A percentile compares a stretch with the other conserved stretches of the same genome.
Conservation (phyloP, 345 rosid genomes). For the Pistacia atlantica region DNA sequence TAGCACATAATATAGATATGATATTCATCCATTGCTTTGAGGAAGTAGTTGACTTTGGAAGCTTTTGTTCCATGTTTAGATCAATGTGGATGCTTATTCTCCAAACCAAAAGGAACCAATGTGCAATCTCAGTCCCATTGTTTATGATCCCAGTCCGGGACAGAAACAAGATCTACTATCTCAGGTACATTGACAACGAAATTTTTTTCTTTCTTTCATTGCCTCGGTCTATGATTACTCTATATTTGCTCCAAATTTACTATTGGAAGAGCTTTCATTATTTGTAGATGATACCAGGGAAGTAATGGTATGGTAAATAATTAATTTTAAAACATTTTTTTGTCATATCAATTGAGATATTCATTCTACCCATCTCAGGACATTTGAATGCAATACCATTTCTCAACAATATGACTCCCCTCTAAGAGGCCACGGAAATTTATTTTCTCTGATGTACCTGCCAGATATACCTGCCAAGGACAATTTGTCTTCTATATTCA, state of each 20-base stretch:
- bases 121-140: slow-evolving; percentile 19
- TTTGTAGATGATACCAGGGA: background rate
- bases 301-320: background rate
- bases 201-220: background rate
- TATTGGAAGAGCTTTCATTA: too few species aligned
- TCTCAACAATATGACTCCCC: slow-evolving; percentile 13
- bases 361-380: slow-evolving; percentile 13
- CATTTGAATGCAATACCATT: slow-evolving; percentile 19
- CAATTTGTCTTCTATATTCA: background rate
- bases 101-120: slow-evolving; percentile 2
- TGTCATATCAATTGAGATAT: slow-evolving; percentile 21
- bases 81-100: background rate
- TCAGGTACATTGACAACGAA: slow-evolving; percentile 16
- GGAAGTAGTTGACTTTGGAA: slow-evolving; percentile 5
- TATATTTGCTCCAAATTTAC: background rate
- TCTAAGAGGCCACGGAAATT: slow-evolving; percentile 19
- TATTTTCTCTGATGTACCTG: slow-evolving; percentile 20
- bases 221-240: background rate
- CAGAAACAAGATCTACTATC: slow-evolving; percentile 21
- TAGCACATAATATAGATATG: background rate
- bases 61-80: slow-evolving; percentile 19
- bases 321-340: slow-evolving; percentile 9
- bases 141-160: slow-evolving; percentile 11
- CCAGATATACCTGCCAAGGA: slow-evolving; percentile 16
- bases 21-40: background rate